Evolutionary conservation across 1,284 basidiomycete species (phyloP).

Genomic region (Pyrrhoderma noxium): DNA sequence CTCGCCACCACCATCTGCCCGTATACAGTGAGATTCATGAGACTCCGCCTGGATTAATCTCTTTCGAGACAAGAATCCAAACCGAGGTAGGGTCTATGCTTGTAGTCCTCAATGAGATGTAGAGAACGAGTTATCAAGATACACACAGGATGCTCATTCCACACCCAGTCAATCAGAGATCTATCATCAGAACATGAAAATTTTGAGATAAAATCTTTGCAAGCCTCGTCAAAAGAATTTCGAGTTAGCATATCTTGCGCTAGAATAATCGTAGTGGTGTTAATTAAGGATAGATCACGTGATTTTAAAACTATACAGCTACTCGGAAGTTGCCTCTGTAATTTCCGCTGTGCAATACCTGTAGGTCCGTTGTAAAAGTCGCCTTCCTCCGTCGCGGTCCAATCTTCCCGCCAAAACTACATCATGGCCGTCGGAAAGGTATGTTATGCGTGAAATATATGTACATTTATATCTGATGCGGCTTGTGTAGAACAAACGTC

Average conservation of each 20-base stretch:
- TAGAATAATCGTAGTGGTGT: too few species aligned
- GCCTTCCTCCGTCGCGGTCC: constrained; percentile 41
- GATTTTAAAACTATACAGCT: constrained; percentile 8
- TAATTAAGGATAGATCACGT: background rate
- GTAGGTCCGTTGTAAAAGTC: constrained; percentile 18
- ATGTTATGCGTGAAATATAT: constrained; percentile 19
- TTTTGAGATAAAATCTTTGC: constrained; percentile 42
- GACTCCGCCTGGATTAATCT: background rate
- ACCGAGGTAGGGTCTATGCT: constrained; percentile 4
- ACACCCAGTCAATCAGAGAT: constrained; percentile 39
- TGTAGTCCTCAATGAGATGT: background rate
- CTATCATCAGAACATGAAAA: constrained; percentile 18
- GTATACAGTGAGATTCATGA: background rate
- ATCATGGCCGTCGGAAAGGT: constrained; percentile 93
- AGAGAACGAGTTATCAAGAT: constrained; percentile 8
- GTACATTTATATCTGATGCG: constrained; percentile 9
- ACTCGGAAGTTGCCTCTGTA: background rate
- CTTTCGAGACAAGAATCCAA: constrained; percentile 19
- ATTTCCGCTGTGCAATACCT: background rate
- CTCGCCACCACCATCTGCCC: background rate
- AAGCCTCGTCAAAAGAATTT: constrained; percentile 53
- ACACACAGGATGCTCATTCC: constrained; percentile 48
- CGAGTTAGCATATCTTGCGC: constrained; percentile 36
- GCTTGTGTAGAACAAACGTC: constrained; percentile 82
- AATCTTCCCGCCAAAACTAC: constrained; percentile 36